phyloP scores from a whole-genome alignment of 164 flowering plant species.

The Annona cherimola region DNA sequence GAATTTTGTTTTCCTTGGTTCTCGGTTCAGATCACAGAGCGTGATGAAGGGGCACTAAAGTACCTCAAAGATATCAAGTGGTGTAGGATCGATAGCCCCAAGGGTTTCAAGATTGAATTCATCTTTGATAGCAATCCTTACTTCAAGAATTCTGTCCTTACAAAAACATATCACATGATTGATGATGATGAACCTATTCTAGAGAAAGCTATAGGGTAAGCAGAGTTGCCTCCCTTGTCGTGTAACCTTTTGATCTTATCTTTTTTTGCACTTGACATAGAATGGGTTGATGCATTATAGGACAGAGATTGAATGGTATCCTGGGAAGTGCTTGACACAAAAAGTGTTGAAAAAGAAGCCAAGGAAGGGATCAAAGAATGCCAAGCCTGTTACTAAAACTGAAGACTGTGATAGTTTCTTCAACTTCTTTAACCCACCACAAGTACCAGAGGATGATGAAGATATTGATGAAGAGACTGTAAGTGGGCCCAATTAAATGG shows the following conservation, averaged over 20 bases:
- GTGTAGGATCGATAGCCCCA: slow-evolving; percentile 65
- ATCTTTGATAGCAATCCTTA: slow-evolving; percentile 76
- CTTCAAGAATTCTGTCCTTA: slow-evolving; percentile 71
- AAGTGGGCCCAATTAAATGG: slow-evolving; percentile 20
- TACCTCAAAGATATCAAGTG: slow-evolving; percentile 86
- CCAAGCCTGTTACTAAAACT: slow-evolving; percentile 82
- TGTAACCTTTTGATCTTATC: not conserved
- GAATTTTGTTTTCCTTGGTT: not conserved
- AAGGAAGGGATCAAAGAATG: slow-evolving; percentile 77
- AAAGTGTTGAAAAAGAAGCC: slow-evolving; percentile 84
- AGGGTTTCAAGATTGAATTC: slow-evolving; percentile 94
- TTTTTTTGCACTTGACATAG: not conserved
- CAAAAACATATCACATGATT: slow-evolving; percentile 87
- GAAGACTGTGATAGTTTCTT: slow-evolving; percentile 87
- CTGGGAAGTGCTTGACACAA: slow-evolving; percentile 86
- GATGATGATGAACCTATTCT: slow-evolving; percentile 91
- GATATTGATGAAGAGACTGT: slow-evolving; percentile 85
- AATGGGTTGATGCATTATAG: slow-evolving; percentile 24
- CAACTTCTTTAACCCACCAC: slow-evolving; percentile 87
- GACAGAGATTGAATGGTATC: slow-evolving; percentile 88
- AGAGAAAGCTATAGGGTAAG: slow-evolving; percentile 89
- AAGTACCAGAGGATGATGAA: slow-evolving; percentile 83
- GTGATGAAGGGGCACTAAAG: slow-evolving; percentile 88
- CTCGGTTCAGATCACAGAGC: slow-evolving; percentile 57
- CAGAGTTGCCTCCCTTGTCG: not conserved